A percentile compares a stretch with the other conserved stretches of the same genome.
These are phyloP conservation scores for Paramecium caudatum DNA, from an alignment of 73 alveolate genomes.

Conservation along the genomic window DNA sequence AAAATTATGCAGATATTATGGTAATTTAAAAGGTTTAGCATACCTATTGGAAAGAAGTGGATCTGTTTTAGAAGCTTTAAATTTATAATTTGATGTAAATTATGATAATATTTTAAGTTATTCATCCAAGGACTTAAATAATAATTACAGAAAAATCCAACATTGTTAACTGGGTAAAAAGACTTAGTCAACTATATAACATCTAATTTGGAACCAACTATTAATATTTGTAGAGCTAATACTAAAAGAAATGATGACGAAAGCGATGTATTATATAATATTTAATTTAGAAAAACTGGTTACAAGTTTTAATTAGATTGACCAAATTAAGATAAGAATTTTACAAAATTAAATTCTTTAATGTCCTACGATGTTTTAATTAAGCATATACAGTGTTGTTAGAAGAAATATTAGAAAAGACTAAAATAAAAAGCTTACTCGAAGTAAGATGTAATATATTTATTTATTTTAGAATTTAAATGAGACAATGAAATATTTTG, in stretches of 20 bases:
- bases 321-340: slow-evolving; percentile 64
- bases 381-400: not conserved
- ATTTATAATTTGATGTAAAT: slow-evolving; percentile 64
- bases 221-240: slow-evolving; percentile 34
- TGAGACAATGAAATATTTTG: slow-evolving; percentile 65
- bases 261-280: slow-evolving; percentile 23
- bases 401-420: slow-evolving; percentile 38
- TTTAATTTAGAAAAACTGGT: slow-evolving; percentile 53
- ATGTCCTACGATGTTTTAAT: slow-evolving; percentile 45
- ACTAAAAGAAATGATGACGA: slow-evolving; percentile 64
- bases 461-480: slow-evolving; percentile 48
- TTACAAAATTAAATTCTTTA: slow-evolving; percentile 9
- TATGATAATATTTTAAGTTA: not conserved
- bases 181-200: not conserved
- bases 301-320: slow-evolving; percentile 47
- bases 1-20: slow-evolving; percentile 58
- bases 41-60: slow-evolving; percentile 62
- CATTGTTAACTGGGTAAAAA: not conserved
- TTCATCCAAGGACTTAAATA: slow-evolving; percentile 49
- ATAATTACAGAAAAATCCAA: not conserved
- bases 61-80: slow-evolving; percentile 57
- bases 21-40: slow-evolving; percentile 60
- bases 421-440: slow-evolving; percentile 53
- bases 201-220: slow-evolving; percentile 26
- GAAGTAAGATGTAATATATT: slow-evolving; percentile 36